Evolutionary conservation across 495 filamentous ascomycete genomes (phyloP).

Genomic region (Evansstolkia leycettana): DNA sequence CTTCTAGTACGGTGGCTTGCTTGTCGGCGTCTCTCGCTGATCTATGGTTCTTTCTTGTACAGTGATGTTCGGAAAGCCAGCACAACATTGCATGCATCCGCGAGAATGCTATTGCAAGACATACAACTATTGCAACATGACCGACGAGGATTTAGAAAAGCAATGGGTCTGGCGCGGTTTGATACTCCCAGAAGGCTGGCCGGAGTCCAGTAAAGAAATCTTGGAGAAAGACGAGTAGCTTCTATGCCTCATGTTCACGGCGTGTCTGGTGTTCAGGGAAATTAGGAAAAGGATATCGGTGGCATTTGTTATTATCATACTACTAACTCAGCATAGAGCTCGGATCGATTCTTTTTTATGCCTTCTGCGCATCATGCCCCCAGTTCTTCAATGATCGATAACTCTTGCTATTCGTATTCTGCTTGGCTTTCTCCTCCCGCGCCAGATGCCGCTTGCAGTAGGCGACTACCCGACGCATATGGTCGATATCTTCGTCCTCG

Average conservation of each 20-base stretch:
- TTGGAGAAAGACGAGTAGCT: too few species aligned
- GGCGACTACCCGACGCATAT: slow-evolving; percentile 54
- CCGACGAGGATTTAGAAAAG: too few species aligned
- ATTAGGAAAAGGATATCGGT: too few species aligned
- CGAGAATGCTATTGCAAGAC: slow-evolving; percentile 28
- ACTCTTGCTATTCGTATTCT: slow-evolving; percentile 40
- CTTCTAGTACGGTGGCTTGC: too few species aligned
- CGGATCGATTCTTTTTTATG: too few species aligned
- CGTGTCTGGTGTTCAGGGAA: too few species aligned
- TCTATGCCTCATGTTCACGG: too few species aligned
- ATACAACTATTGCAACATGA: slow-evolving; percentile 8
- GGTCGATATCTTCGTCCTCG: slow-evolving; percentile 41
- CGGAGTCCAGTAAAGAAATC: too few species aligned
- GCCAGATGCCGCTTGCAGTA: slow-evolving; percentile 55
- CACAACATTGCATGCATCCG: slow-evolving; percentile 20
- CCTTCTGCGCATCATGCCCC: slow-evolving; percentile 52
- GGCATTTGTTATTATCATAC: too few species aligned
- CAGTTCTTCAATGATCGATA: slow-evolving; percentile 56
- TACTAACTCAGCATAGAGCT: too few species aligned
- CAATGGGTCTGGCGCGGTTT: too few species aligned
- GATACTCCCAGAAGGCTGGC: too few species aligned
- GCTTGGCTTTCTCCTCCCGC: slow-evolving; percentile 48
- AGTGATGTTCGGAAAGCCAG: slow-evolving; percentile 16
- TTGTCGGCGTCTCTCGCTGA: not conserved
- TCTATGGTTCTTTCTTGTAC: slow-evolving; percentile 1